Conservation (phyloP, 176 grass and related monocot genomes). For the Aegilops longissima region DNA sequence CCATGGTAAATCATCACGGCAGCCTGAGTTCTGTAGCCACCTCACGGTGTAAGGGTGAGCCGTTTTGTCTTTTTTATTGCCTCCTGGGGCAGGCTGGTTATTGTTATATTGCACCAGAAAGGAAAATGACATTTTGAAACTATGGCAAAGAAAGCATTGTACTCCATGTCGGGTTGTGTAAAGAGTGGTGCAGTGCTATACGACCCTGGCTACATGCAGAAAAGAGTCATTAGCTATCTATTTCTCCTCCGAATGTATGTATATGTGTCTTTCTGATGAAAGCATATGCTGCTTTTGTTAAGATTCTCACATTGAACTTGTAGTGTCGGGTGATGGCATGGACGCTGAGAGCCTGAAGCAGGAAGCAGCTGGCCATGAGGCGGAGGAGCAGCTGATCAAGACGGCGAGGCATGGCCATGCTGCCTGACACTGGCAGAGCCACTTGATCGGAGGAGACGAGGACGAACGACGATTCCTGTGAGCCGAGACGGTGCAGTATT, state of each 20-base stretch:
- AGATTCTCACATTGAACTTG: conserved; percentile 68
- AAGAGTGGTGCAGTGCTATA: neutral
- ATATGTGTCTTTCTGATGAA: neutral
- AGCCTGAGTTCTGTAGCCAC: neutral
- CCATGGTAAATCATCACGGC: neutral
- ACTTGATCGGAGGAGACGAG: neutral
- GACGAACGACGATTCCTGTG: neutral
- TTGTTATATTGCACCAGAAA: neutral
- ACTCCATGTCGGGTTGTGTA: neutral
- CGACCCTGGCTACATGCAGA: neutral
- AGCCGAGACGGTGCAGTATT: neutral
- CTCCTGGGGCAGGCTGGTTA: neutral
- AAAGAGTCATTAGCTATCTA: too few relatives aligned
- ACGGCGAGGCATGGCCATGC: conserved; percentile 1
- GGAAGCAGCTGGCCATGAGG: conserved; percentile 36
- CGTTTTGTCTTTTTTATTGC: neutral
- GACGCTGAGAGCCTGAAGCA: conserved; percentile 36
- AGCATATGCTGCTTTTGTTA: neutral
- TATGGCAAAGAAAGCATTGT: neutral
- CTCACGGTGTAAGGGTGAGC: neutral
- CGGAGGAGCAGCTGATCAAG: neutral
- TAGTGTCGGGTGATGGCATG: conserved; percentile 56
- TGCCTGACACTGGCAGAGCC: neutral
- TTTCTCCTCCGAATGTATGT: neutral
- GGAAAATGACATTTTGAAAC: neutral